Evolutionary conservation across 1,139 yeast genomes (phyloP), one percentile per base, ranked within the genome.

Genomic region (Nadsonia starkeyi-henricii): DNA sequence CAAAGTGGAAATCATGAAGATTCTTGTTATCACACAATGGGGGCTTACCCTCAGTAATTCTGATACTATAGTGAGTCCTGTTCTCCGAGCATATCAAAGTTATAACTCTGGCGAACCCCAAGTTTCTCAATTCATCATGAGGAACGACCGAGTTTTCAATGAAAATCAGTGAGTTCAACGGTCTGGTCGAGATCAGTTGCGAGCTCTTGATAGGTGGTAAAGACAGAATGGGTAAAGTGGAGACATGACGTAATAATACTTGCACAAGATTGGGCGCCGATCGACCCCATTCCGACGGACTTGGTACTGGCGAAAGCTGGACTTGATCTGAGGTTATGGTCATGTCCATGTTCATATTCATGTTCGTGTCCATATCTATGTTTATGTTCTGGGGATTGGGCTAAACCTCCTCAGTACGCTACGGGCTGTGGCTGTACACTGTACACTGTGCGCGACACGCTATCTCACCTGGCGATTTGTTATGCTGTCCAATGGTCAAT

Each of bases 1-100:
- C 52, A 8, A 56, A 46, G 45, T 56, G 59, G 44, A 57, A 57
- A 45, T 57, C 59, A 43, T 55, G 52, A 43, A 33, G 36, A 28
- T 20, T 33, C 20, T 17, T 20, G 21, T 43, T 20, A 2, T 39
- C 20, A 18, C 28, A 36, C 26, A 45, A 17, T 19, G 45, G 19
- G 26, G 39, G 39, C 4, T 33, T 23, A 7, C 46, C 46, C 19
- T 47, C 46, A 20, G 45, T 21, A 2, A 54, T 36, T 13, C 48
- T 51, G 19, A 57, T 23, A 41, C 55, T 58, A 13, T 57, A 41
- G 45, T 57, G 60, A 43, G 56, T 50, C 43, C 54, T 41, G 17
- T 52, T 51, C 37, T 52, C 50, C 41, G 53, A 52, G 23, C 56
- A 45, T 4, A 55, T 52, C 41, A 54, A 47, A 44, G 50, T 44